Base-by-base conservation (phyloP, 176 grass and related monocot genomes). In the Sorghum bicolor region DNA sequence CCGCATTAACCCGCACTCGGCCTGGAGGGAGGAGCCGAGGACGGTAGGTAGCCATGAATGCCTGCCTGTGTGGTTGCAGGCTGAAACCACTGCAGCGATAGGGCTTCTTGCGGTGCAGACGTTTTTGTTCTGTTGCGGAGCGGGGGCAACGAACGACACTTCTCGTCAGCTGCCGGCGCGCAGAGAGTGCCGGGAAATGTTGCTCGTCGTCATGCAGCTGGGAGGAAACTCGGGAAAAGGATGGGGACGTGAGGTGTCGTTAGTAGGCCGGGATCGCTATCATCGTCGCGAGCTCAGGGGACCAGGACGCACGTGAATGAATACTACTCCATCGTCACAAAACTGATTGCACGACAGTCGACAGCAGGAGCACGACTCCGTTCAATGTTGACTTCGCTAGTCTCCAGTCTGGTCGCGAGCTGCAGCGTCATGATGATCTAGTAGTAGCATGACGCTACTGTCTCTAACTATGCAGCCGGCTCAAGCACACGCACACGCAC, bases 1-100 rank as follows among this genome's bases (percentile, higher is more conserved):
- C 63, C 16, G 63, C 70, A 78, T 82, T 74, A 10, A 82, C 72
- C 74, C 69, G 53, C 7, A 36, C 16, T 70, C 57, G 53, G 55
- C 55, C 62, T 74, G 84, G 41, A 75, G 8, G 32, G 41, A 4
- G 22, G 5, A n/a, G 4, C 7, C 3, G 32, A 40, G 16, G 37
- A 14, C 24, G 52, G 80, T 72, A 5, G 53, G 48, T 64, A 43
- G 17, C 52, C 80, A 83, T 74, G 55, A 83, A 74, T 74, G 53
- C 10, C 8, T n/a, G n/a, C n/a, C 33, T 30, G 13, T 48, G 14
- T 20, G 28, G 6, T 24, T n/a, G n/a, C 28, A 16, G 39, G 39
- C 39, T 43, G 69, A 15, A 40, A 64, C 1, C 12, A 40, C 67
- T n/a, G 34, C 67, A 15, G 68, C 32, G 28, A 5, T 11, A 6